A percentile compares a stretch with the other conserved stretches of the same genome.
Evolutionary conservation across 345 rosid species (phyloP).

Genomic region (Brassica carinata): DNA sequence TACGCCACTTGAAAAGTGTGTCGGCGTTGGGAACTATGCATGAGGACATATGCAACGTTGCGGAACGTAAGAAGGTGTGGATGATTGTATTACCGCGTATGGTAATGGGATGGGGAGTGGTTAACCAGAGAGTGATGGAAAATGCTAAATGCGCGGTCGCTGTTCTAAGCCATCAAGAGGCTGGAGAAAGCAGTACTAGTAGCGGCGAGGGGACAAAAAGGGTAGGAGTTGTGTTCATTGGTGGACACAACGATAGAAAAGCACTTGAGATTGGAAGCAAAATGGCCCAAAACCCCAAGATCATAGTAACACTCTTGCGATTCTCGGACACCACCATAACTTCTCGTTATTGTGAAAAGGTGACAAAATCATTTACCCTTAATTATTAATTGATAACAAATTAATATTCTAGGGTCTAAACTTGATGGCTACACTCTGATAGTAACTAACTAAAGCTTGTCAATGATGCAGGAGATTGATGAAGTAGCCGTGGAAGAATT

Average conservation of each 20-base stretch:
- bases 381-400: not conserved
- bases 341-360: not conserved
- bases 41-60: constrained; percentile 1
- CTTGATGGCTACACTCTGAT: not conserved
- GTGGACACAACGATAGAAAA: constrained; percentile 11
- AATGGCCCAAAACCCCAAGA: constrained; percentile 4
- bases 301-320: not conserved
- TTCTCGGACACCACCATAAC: not conserved
- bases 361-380: not conserved
- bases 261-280: constrained; percentile 1
- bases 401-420: not conserved
- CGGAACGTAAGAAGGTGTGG: not conserved
- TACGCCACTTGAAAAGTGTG: constrained; percentile 3
- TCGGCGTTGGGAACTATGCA: not conserved
- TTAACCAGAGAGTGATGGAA: not conserved
- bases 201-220: not conserved
- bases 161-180: not conserved
- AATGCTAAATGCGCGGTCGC: not conserved
- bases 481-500: constrained; percentile 49
- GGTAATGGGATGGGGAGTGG: constrained; percentile 5
- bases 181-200: not conserved
- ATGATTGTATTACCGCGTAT: not conserved
- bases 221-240: not conserved
- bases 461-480: constrained; percentile 50
- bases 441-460: not conserved